Evolutionary conservation across 202 grass and related monocot species (phyloP), one percentile per base, ranked within the genome.

Genomic region (Panicum hallii): DNA sequence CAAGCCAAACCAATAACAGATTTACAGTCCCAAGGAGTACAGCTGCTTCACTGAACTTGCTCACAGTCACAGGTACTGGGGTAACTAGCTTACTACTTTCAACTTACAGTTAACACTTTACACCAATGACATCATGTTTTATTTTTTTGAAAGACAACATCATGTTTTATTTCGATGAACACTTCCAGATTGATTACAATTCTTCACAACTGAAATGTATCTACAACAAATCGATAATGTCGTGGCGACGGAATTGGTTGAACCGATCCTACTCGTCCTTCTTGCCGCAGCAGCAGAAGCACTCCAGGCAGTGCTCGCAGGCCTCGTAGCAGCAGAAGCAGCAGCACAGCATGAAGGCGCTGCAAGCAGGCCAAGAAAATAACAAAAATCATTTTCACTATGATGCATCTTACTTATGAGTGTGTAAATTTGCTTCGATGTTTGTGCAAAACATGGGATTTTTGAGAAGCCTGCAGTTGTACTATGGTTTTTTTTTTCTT

Each of bases 321-420:
- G 88, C 16, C 65, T 87, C 88, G 34, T 90, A 86, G 67, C 88
- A 90, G 79, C 79, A 90, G 84, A 83, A 90, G 79, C 88, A 90
- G 62, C 84, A 87, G 74, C 83, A 90, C 22, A 87, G 4, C 83
- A 67, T 78, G 83, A 90, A 90, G 63, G 85, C 72, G 42, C 83
- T 90, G 67, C 79, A 82, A 62, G 4, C 36, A 38, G 36, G 36
- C 36, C 36, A 38, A 4, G 36, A 38, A 38, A 38, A 38, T 38
- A 38, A 38, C 36, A 38, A 74, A 74, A 14, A 77, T 38, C 2
- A 80, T 22, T 49, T 15, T 67, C n/a, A 6, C 30, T 28, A 47
- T 60, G 60, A 80, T 79, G 28, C 34, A 54, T 71, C 55, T 40
- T 44, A 45, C 23, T 43, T 14, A 15, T 53, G 13, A 30, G 30